Evolutionary conservation across 768 basidiomycete genomes (phyloP).

Genomic region (Nevesoporus exiguus): DNA sequence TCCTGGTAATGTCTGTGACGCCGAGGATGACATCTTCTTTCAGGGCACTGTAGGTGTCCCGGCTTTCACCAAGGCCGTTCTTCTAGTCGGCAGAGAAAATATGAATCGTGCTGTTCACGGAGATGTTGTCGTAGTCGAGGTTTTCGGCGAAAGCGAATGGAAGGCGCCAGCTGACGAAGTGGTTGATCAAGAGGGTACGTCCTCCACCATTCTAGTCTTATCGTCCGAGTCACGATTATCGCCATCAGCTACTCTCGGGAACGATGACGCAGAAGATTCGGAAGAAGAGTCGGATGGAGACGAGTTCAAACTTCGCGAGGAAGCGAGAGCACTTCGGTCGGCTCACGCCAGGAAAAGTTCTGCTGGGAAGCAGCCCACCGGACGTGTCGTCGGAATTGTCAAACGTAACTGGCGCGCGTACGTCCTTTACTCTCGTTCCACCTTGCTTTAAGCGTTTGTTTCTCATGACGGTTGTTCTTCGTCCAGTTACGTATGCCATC

Average conservation of each 20-base stretch:
- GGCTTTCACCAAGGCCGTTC: conserved; percentile 69
- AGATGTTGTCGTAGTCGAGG: conserved; percentile 86
- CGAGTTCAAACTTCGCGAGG: conserved; percentile 38
- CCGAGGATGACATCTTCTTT: neutral
- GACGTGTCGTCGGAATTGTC: conserved; percentile 84
- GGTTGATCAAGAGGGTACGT: conserved; percentile 84
- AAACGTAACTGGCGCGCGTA: conserved; percentile 96
- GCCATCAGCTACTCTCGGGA: conserved; percentile 65
- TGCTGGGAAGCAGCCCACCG: conserved; percentile 84
- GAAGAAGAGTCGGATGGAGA: conserved; percentile 52
- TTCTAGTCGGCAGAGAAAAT: conserved; percentile 84
- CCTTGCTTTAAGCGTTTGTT: neutral
- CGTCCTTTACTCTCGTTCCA: conserved; percentile 30
- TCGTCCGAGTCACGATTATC: neutral
- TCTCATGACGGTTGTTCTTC: neutral
- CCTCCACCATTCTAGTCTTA: neutral
- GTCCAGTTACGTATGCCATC: conserved; percentile 85
- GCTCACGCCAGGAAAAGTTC: conserved; percentile 22
- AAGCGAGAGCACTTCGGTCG: conserved; percentile 38
- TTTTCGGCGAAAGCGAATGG: conserved; percentile 88
- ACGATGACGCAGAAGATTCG: conserved; percentile 83
- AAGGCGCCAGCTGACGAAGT: conserved; percentile 90
- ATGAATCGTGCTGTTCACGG: conserved; percentile 97
- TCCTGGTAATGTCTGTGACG: neutral
- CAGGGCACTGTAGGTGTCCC: conserved; percentile 81